A percentile compares a stretch with the other conserved stretches of the same genome.
Conservation (phyloP, 2,329 filamentous ascomycete species). For the Phialophora tarda region DNA sequence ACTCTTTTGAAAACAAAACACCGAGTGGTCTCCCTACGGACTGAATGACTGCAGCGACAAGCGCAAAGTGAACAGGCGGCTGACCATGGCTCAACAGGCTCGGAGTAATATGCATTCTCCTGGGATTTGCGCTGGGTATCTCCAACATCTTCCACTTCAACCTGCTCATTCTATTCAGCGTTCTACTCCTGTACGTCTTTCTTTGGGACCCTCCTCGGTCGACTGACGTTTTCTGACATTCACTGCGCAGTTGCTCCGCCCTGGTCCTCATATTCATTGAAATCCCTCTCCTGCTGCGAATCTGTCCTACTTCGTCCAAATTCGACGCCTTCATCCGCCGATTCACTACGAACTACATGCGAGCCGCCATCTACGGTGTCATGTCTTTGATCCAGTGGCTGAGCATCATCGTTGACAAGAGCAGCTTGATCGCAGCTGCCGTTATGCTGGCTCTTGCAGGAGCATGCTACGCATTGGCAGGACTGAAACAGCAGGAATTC, state of each 20-base stretch:
- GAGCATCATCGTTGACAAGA: slow-evolving; percentile 68
- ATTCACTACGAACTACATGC: slow-evolving; percentile 94
- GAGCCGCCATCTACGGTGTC: slow-evolving; percentile 79
- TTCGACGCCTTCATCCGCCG: slow-evolving; percentile 90
- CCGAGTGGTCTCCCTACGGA: neutral
- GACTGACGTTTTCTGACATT: slow-evolving; percentile 10
- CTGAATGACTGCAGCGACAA: neutral
- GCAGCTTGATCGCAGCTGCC: slow-evolving; percentile 83
- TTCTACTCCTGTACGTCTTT: slow-evolving; percentile 60
- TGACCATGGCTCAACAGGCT: slow-evolving; percentile 43
- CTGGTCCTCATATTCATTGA: slow-evolving; percentile 84
- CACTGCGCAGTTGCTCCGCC: slow-evolving; percentile 63
- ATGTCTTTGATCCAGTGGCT: slow-evolving; percentile 88
- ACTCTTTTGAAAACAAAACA: neutral
- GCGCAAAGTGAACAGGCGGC: neutral
- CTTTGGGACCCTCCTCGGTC: neutral
- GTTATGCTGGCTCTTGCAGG: slow-evolving; percentile 78
- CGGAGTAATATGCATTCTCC: slow-evolving; percentile 65
- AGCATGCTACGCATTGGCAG: slow-evolving; percentile 70
- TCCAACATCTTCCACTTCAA: slow-evolving; percentile 70
- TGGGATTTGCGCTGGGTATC: slow-evolving; percentile 71
- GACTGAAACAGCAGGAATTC: slow-evolving; percentile 53
- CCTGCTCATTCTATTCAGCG: slow-evolving; percentile 66
- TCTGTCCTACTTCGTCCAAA: slow-evolving; percentile 89
- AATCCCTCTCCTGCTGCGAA: slow-evolving; percentile 91